These are phyloP conservation scores for Auricularia cornea DNA, from an alignment of 768 basidiomycete species.

Conservation along the genomic window DNA sequence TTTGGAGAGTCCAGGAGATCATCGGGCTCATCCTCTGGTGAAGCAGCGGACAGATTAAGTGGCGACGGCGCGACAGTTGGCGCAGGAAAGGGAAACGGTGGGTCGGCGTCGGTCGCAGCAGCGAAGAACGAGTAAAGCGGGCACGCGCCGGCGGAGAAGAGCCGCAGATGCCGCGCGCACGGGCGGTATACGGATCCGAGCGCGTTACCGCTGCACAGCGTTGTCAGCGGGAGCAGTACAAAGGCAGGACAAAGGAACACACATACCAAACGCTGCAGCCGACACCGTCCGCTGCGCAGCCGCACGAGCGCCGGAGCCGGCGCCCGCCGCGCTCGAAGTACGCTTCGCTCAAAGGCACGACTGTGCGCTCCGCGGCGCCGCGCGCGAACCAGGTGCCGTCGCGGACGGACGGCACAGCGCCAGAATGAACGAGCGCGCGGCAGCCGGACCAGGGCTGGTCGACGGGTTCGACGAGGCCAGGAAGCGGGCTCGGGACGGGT, in stretches of 20 bases:
- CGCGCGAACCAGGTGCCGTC: slow-evolving; percentile 53
- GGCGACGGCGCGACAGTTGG: neutral
- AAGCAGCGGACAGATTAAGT: too few species aligned
- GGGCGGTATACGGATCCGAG: slow-evolving; percentile 56
- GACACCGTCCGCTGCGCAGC: slow-evolving; percentile 59
- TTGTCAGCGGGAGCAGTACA: neutral
- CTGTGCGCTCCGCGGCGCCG: slow-evolving; percentile 40
- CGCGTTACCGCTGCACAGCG: slow-evolving; percentile 51
- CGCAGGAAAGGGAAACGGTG: neutral
- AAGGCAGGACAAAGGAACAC: neutral
- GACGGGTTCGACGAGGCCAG: slow-evolving; percentile 3
- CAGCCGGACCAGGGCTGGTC: slow-evolving; percentile 42
- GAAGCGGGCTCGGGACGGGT: neutral
- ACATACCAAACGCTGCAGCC: slow-evolving; percentile 54
- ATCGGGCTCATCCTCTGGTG: too few species aligned
- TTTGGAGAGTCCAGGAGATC: too few species aligned
- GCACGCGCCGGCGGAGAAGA: neutral
- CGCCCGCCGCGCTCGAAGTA: slow-evolving; percentile 52
- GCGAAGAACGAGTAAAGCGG: neutral
- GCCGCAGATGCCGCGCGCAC: slow-evolving; percentile 21
- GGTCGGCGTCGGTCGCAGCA: neutral
- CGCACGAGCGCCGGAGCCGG: slow-evolving; percentile 49
- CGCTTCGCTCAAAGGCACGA: slow-evolving; percentile 45
- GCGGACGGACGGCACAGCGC: slow-evolving; percentile 44
- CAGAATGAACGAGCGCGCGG: slow-evolving; percentile 50